These are phyloP conservation scores for Draba incana DNA, from an alignment of 345 rosid species.

Conservation along the genomic window DNA sequence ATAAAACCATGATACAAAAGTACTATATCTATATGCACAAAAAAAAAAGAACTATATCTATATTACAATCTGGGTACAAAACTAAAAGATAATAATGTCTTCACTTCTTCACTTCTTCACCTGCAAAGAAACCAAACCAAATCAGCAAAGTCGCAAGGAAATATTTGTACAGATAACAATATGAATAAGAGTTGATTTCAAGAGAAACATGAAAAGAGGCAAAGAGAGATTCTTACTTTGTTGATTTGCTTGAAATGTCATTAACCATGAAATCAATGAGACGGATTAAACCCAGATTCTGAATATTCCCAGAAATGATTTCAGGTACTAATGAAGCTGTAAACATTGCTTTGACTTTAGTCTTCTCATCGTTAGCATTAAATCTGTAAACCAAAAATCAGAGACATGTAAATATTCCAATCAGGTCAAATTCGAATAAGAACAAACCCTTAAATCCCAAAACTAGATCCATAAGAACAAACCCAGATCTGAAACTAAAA, in stretches of 20 bases:
- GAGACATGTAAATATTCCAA: neutral
- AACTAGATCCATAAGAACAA: conserved; percentile 15
- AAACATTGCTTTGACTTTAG: conserved; percentile 63
- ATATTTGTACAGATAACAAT: too few species aligned
- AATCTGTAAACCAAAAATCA: conserved; percentile 58
- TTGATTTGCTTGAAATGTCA: conserved; percentile 82
- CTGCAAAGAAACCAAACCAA: too few species aligned
- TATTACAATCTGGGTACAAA: too few species aligned
- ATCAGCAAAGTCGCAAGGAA: too few species aligned
- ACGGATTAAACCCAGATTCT: conserved; percentile 70
- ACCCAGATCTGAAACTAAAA: neutral
- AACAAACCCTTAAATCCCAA: neutral
- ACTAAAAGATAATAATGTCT: too few species aligned
- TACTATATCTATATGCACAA: too few species aligned
- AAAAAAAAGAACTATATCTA: too few species aligned
- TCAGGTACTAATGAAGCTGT: conserved; percentile 66
- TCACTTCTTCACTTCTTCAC: too few species aligned
- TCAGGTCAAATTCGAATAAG: neutral
- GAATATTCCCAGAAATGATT: conserved; percentile 66
- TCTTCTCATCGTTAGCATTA: conserved; percentile 79
- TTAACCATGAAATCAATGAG: conserved; percentile 76
- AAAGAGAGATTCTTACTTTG: too few species aligned
- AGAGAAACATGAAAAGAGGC: too few species aligned
- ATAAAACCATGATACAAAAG: too few species aligned
- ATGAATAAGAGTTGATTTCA: too few species aligned